Conservation (phyloP, 768 basidiomycete species). For the Termitomyces sp. region DNA sequence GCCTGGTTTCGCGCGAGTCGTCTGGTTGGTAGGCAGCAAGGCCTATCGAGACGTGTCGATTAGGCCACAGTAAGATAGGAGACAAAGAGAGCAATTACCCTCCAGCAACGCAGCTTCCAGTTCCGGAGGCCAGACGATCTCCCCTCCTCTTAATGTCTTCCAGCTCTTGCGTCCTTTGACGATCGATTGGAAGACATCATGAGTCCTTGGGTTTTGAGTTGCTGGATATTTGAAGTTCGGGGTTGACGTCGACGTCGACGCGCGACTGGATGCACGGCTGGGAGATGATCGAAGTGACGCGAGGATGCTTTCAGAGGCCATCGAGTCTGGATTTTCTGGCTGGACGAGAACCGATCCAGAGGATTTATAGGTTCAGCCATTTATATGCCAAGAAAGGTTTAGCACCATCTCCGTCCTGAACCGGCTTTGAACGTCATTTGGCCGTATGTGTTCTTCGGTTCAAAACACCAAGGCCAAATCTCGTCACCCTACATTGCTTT, state of each 20-base stretch:
- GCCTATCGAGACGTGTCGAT: constrained; percentile 38
- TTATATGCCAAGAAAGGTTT: constrained; percentile 23
- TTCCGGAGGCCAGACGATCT: constrained; percentile 78
- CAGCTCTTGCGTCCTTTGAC: constrained; percentile 71
- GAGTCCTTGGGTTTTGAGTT: constrained; percentile 36
- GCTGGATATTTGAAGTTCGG: constrained; percentile 26
- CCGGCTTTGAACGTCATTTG: constrained; percentile 26
- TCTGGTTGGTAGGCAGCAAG: constrained; percentile 70
- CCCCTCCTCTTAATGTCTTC: constrained; percentile 71
- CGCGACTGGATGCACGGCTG: constrained; percentile 12
- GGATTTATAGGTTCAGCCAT: constrained; percentile 31
- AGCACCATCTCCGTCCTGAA: constrained; percentile 22
- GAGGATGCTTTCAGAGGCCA: constrained; percentile 18
- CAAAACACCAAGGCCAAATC: constrained; percentile 27
- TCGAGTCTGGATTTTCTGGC: constrained; percentile 13
- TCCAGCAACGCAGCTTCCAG: constrained; percentile 77
- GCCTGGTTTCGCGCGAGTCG: constrained; percentile 69
- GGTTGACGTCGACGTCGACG: constrained; percentile 8
- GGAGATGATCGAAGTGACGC: constrained; percentile 14
- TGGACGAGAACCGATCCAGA: constrained; percentile 21
- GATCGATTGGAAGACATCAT: constrained; percentile 65
- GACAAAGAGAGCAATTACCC: constrained; percentile 38
- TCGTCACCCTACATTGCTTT: constrained; percentile 30
- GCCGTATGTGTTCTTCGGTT: constrained; percentile 33
- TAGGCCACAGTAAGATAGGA: background rate